Percentiles rank a stretch among this genome's conserved stretches.
These are phyloP conservation scores for Cubamyces sp. DNA, from an alignment of 768 basidiomycete species.

Conservation along the genomic window DNA sequence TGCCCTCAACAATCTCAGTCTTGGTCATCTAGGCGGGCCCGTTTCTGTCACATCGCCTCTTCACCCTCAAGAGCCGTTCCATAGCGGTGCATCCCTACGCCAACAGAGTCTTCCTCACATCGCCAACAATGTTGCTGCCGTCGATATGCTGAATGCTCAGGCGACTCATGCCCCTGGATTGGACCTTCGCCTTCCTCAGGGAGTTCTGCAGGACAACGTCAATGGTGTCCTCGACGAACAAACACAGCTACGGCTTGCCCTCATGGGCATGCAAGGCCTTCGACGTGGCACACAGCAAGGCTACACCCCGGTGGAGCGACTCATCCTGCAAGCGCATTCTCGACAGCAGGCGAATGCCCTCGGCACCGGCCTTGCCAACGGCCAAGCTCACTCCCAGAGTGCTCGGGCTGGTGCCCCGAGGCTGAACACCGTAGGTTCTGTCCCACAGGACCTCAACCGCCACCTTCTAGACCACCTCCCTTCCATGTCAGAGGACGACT, in stretches of 20 bases:
- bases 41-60: slow-evolving; percentile 17
- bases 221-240: slow-evolving; percentile 6
- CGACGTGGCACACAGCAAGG: slow-evolving; percentile 48
- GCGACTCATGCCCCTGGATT: slow-evolving; percentile 15
- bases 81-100: not conserved
- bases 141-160: slow-evolving; percentile 20
- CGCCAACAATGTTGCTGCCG: not conserved
- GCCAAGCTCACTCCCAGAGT: slow-evolving; percentile 12
- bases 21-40: slow-evolving; percentile 6
- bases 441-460: slow-evolving; percentile 9
- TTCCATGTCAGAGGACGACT: slow-evolving; percentile 42
- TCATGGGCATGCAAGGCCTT: slow-evolving; percentile 19
- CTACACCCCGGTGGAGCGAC: slow-evolving; percentile 71
- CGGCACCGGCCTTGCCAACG: slow-evolving; percentile 36
- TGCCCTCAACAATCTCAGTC: slow-evolving; percentile 8
- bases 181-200: slow-evolving; percentile 16
- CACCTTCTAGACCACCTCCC: slow-evolving; percentile 29
- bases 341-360: slow-evolving; percentile 24
- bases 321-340: slow-evolving; percentile 62
- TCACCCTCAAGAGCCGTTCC: slow-evolving; percentile 7
- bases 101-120: not conserved
- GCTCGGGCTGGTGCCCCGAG: not conserved
- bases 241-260: slow-evolving; percentile 26
- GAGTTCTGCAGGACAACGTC: not conserved
- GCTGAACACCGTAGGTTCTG: not conserved